These are phyloP conservation scores for Kodamaea sp. DNA, from an alignment of 1,139 yeast genomes.

Conservation along the genomic window DNA sequence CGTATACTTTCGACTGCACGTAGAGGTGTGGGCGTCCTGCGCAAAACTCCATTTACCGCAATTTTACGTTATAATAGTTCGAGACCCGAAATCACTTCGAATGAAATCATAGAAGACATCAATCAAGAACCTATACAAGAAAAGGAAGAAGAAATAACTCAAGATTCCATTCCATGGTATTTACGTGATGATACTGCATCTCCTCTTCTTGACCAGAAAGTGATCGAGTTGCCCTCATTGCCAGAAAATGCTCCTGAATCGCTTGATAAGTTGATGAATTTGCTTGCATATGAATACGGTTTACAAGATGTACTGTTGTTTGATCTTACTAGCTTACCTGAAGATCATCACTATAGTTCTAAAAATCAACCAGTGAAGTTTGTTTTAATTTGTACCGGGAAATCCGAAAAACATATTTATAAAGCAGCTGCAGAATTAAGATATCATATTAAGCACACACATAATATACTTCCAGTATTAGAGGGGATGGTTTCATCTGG, in stretches of 20 bases:
- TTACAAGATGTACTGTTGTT: constrained; percentile 56
- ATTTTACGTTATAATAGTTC: too few relatives aligned
- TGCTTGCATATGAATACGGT: constrained; percentile 60
- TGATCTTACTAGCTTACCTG: constrained; percentile 38
- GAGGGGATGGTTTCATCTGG: constrained; percentile 74
- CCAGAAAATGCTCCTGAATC: constrained; percentile 58
- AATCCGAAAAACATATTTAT: constrained; percentile 69
- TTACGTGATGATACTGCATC: constrained; percentile 51
- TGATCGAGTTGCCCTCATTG: constrained; percentile 40
- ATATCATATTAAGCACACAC: constrained; percentile 32
- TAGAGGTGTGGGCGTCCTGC: too few relatives aligned
- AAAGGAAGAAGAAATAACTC: too few relatives aligned
- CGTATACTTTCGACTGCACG: too few relatives aligned
- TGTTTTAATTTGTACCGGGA: constrained; percentile 73
- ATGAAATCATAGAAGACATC: too few relatives aligned
- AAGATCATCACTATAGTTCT: constrained; percentile 38
- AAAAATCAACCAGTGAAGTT: constrained; percentile 37
- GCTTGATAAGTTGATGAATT: constrained; percentile 41
- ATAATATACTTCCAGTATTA: constrained; percentile 42
- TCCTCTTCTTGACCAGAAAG: constrained; percentile 26
- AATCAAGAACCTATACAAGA: too few relatives aligned
- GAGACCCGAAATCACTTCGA: too few relatives aligned
- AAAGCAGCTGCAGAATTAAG: constrained; percentile 64
- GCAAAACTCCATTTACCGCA: too few relatives aligned
- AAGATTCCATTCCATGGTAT: constrained; percentile 55